Percentiles rank a stretch among this genome's conserved stretches.
phyloP scores from a whole-genome alignment of 73 alveolate genomes.

The Breviolum minutum region DNA sequence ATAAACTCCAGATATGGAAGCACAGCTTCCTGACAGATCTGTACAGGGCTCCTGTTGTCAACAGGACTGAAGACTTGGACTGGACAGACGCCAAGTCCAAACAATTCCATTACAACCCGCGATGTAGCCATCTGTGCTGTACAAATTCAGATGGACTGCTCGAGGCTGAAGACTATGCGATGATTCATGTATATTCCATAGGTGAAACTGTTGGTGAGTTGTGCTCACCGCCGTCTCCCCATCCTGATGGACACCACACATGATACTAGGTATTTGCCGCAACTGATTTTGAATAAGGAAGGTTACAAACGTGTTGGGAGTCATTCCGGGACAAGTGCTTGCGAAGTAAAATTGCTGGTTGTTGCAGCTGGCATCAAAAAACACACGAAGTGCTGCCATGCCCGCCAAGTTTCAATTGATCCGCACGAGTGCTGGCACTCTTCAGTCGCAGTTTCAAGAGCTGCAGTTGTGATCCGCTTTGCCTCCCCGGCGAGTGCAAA shows the following conservation, averaged over 20 bases:
- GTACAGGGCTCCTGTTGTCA: background rate
- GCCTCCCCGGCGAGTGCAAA: background rate
- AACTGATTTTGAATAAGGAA: too few relatives aligned
- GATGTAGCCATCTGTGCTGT: background rate
- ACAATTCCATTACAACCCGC: background rate
- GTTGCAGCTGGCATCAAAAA: too few relatives aligned
- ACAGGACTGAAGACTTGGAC: background rate
- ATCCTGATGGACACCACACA: too few relatives aligned
- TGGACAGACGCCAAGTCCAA: slow-evolving; percentile 37
- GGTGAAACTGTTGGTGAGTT: background rate
- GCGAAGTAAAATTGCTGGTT: too few relatives aligned
- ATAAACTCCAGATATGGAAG: slow-evolving; percentile 13
- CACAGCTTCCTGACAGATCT: slow-evolving; percentile 12
- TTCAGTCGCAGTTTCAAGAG: slow-evolving; percentile 57
- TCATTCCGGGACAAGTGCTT: too few relatives aligned
- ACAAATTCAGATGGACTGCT: too few relatives aligned
- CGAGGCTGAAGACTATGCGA: background rate
- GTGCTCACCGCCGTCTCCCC: background rate
- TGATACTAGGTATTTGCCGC: too few relatives aligned
- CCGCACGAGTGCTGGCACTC: slow-evolving; percentile 55
- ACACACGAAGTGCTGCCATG: too few relatives aligned
- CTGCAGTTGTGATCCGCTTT: slow-evolving; percentile 17
- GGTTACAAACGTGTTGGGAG: too few relatives aligned
- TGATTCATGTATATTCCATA: too few relatives aligned
- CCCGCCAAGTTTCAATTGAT: slow-evolving; percentile 13